Evolutionary conservation across 2,329 filamentous ascomycete genomes (phyloP).

Genomic region (Amphichorda felina): DNA sequence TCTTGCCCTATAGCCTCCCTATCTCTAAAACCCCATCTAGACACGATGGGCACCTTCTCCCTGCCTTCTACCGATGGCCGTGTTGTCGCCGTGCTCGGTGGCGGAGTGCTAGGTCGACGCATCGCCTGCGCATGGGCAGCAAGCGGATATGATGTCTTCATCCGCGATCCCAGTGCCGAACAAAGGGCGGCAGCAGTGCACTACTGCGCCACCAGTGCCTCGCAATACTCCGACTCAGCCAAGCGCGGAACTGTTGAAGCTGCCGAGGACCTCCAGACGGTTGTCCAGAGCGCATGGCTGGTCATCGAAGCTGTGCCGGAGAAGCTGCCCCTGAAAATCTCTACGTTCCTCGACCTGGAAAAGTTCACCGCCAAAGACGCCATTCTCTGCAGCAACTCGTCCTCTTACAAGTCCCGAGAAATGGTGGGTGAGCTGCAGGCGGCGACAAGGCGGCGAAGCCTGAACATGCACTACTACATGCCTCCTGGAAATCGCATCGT

Average conservation of each 20-base stretch:
- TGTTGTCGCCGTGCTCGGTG: no score
- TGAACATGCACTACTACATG: conserved; percentile 42
- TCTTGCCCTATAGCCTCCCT: no score
- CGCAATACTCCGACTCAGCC: conserved; percentile 11
- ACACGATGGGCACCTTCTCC: no score
- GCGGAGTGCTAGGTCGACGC: background rate
- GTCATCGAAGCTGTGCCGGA: conserved; percentile 43
- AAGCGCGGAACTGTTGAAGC: conserved; percentile 14
- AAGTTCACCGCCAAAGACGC: conserved; percentile 26
- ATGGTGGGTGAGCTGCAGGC: conserved; percentile 30
- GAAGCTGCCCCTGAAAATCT: conserved; percentile 32
- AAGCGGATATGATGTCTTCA: conserved; percentile 26
- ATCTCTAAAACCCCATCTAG: no score
- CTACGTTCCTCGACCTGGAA: conserved; percentile 34
- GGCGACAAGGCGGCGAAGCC: conserved; percentile 21
- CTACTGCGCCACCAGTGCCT: conserved; percentile 25
- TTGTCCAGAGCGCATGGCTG: conserved; percentile 35
- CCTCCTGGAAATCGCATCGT: conserved; percentile 31
- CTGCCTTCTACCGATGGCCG: no score
- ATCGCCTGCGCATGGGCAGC: conserved; percentile 25
- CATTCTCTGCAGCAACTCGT: conserved; percentile 38
- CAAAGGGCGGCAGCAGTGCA: conserved; percentile 22
- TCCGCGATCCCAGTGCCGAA: conserved; percentile 27
- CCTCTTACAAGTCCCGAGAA: conserved; percentile 36
- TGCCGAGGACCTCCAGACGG: conserved; percentile 22